phyloP scores from a whole-genome alignment of 106 monocot genomes.

The Amphibolis antarctica region DNA sequence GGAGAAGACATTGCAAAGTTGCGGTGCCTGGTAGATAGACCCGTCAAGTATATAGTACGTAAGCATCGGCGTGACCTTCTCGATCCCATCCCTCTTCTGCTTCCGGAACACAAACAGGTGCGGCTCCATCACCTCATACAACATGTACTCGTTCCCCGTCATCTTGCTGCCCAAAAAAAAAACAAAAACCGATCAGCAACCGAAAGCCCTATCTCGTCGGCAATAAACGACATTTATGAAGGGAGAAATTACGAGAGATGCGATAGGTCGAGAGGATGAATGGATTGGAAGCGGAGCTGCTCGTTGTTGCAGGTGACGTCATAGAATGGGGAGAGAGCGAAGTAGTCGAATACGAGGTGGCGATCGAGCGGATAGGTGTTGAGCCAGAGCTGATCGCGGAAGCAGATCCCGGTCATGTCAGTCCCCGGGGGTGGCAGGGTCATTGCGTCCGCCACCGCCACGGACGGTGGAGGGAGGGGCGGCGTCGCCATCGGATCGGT shows the following conservation, averaged over 20 bases:
- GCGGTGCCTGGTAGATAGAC: conserved; percentile 91
- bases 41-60: conserved; percentile 88
- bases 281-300: conserved; percentile 70
- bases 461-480: conserved; percentile 33
- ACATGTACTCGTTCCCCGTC: conserved; percentile 91
- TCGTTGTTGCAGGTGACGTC: conserved; percentile 96
- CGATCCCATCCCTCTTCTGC: conserved; percentile 89
- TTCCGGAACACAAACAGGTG: conserved; percentile 92
- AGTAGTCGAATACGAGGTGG: conserved; percentile 94
- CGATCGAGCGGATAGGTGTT: conserved; percentile 89
- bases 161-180: conserved; percentile 53
- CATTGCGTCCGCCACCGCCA: conserved; percentile 5
- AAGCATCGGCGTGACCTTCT: conserved; percentile 78
- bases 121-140: conserved; percentile 96
- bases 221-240: background rate
- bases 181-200: background rate
- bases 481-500: conserved; percentile 59
- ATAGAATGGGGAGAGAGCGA: conserved; percentile 95
- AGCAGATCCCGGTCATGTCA: conserved; percentile 98
- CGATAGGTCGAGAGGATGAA: conserved; percentile 88
- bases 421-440: conserved; percentile 75
- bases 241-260: conserved; percentile 58
- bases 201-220: background rate
- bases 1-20: conserved; percentile 82
- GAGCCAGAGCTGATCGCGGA: conserved; percentile 95